Percentiles rank a stretch among this genome's conserved stretches.
Evolutionary conservation across 2,329 filamentous ascomycete species (phyloP).

Genomic region (Fusarium buharicum): DNA sequence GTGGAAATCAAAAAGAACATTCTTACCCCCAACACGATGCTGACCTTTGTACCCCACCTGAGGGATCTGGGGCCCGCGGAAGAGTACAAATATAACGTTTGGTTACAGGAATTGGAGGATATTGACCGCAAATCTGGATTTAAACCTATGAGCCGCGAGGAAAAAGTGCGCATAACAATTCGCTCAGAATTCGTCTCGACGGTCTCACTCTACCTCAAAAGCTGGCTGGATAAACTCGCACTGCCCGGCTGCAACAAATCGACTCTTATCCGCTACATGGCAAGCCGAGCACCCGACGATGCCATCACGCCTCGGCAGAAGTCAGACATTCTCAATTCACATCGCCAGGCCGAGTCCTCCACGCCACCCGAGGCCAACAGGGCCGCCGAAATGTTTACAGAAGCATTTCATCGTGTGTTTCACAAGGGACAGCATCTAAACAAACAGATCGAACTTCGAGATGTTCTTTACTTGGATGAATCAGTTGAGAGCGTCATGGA

Average conservation of each 20-base stretch:
- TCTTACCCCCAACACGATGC: slow-evolving; percentile 67
- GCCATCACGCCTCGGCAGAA: slow-evolving; percentile 66
- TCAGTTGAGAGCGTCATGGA: slow-evolving; percentile 65
- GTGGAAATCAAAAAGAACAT: slow-evolving; percentile 69
- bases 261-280: slow-evolving; percentile 64
- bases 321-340: slow-evolving; percentile 60
- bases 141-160: slow-evolving; percentile 62
- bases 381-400: slow-evolving; percentile 62
- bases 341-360: slow-evolving; percentile 53
- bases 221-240: slow-evolving; percentile 62
- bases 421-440: slow-evolving; percentile 48
- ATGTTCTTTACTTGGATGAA: slow-evolving; percentile 65
- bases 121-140: slow-evolving; percentile 69
- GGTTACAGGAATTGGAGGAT: slow-evolving; percentile 67
- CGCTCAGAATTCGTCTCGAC: slow-evolving; percentile 63
- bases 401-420: slow-evolving; percentile 68
- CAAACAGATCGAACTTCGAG: slow-evolving; percentile 59
- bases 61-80: slow-evolving; percentile 67
- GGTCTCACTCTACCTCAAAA: slow-evolving; percentile 64
- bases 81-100: slow-evolving; percentile 64
- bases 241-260: slow-evolving; percentile 64
- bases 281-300: slow-evolving; percentile 58
- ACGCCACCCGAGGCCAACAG: slow-evolving; percentile 56
- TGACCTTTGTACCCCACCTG: slow-evolving; percentile 69
- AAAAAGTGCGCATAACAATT: slow-evolving; percentile 61